phyloP scores from a whole-genome alignment of 495 filamentous ascomycete species.

The Neohortaea acidophila region DNA sequence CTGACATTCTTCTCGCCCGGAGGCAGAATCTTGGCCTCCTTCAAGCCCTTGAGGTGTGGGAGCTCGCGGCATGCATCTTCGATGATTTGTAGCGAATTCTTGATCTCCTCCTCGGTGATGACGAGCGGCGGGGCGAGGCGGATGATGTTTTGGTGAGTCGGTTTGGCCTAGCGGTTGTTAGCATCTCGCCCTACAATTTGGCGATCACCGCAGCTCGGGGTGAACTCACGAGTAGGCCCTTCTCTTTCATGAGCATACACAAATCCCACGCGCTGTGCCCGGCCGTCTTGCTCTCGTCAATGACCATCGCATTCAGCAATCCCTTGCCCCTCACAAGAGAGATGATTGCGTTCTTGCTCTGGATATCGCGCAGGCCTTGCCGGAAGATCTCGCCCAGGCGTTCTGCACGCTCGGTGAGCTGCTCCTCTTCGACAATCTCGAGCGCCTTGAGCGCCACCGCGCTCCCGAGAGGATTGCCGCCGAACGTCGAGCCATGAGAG shows the following conservation, averaged over 20 bases:
- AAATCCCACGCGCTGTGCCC: conserved; percentile 94
- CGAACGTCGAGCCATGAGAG: conserved; percentile 93
- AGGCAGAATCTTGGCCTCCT: conserved; percentile 85
- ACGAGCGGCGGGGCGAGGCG: conserved; percentile 31
- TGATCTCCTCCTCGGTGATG: conserved; percentile 29
- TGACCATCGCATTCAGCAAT: conserved; percentile 87
- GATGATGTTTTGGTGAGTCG: conserved; percentile 93
- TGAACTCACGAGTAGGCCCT: conserved; percentile 78
- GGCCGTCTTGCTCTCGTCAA: conserved; percentile 74
- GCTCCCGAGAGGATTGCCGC: conserved; percentile 92
- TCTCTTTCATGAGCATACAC: conserved; percentile 88
- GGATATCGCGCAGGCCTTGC: conserved; percentile 49
- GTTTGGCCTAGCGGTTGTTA: conserved; percentile 62
- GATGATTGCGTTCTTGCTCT: conserved; percentile 54
- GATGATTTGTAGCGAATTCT: conserved; percentile 26
- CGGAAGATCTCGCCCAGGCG: conserved; percentile 72
- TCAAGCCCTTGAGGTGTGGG: conserved; percentile 35
- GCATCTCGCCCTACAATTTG: conserved; percentile 22
- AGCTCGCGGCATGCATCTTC: conserved; percentile 27
- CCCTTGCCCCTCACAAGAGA: conserved; percentile 80
- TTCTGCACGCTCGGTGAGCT: conserved; percentile 70
- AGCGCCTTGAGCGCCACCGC: conserved; percentile 94
- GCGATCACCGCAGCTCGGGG: conserved; percentile 33
- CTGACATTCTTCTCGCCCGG: conserved; percentile 55
- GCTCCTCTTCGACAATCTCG: conserved; percentile 82